Evolutionary conservation across 1,284 basidiomycete genomes (phyloP).

Genomic region (Cryptococcus sp.): DNA sequence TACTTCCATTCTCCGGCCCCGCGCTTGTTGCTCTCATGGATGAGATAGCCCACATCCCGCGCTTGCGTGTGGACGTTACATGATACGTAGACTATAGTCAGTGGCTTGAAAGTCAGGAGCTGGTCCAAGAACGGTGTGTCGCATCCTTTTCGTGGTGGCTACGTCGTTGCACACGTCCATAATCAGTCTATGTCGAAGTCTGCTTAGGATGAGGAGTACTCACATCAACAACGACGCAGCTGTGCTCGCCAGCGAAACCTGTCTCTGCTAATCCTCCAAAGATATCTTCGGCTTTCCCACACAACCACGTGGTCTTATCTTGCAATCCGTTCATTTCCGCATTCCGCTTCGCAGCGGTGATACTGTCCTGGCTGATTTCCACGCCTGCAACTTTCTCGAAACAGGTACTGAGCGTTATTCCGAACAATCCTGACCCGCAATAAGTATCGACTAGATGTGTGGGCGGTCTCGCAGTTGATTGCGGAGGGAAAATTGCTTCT

Average conservation of each 20-base stretch:
- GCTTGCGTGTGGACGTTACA: constrained; percentile 74
- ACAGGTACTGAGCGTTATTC: constrained; percentile 76
- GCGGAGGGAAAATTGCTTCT: constrained; percentile 64
- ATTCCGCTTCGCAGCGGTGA: constrained; percentile 77
- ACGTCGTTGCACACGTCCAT: not conserved
- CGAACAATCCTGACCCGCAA: constrained; percentile 86
- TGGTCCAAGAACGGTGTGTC: constrained; percentile 79
- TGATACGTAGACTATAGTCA: constrained; percentile 82
- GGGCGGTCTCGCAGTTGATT: constrained; percentile 46
- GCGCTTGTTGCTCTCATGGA: constrained; percentile 15
- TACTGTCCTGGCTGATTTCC: constrained; percentile 74
- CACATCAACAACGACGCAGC: constrained; percentile 52
- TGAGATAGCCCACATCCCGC: constrained; percentile 45
- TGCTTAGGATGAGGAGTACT: constrained; percentile 18
- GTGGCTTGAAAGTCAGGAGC: constrained; percentile 68
- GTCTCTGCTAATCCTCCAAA: constrained; percentile 50
- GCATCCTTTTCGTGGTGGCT: constrained; percentile 89
- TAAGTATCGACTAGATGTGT: constrained; percentile 90
- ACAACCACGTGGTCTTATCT: constrained; percentile 55
- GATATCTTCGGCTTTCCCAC: constrained; percentile 60
- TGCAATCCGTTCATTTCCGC: constrained; percentile 67
- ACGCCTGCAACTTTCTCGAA: constrained; percentile 86
- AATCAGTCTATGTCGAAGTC: no score
- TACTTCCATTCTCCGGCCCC: constrained; percentile 38
- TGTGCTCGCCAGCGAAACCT: constrained; percentile 44